These are phyloP conservation scores for Capsicum rhomboideum DNA, from an alignment of 257 asterid genomes.

Conservation along the genomic window DNA sequence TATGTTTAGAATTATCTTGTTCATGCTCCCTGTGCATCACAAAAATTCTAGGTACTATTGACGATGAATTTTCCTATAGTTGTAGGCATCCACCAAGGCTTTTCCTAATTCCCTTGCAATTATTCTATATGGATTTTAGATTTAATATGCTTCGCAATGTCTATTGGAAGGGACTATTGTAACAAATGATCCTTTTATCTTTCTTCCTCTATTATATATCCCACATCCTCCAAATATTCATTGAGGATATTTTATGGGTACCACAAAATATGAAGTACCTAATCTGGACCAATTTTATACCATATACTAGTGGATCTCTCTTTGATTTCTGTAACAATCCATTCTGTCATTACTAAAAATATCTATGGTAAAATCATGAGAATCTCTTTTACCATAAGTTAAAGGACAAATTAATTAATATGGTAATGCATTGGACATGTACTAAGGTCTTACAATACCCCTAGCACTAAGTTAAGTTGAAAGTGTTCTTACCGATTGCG, in stretches of 20 bases:
- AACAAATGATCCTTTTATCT: background rate
- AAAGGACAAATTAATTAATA: too few species aligned
- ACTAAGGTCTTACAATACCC: too few species aligned
- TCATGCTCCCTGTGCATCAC: background rate
- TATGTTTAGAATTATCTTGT: background rate
- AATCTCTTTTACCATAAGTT: too few species aligned
- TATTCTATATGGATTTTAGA: background rate
- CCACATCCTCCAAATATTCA: background rate
- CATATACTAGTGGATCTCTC: background rate
- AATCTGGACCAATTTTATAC: background rate
- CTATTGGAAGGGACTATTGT: background rate
- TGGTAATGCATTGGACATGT: too few species aligned
- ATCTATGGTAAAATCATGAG: too few species aligned
- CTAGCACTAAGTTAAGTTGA: too few species aligned
- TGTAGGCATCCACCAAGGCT: background rate
- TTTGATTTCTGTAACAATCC: too few species aligned
- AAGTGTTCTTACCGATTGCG: too few species aligned
- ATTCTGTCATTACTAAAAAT: too few species aligned
- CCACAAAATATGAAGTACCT: background rate
- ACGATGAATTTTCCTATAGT: background rate
- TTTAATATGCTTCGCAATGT: background rate
- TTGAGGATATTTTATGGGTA: background rate
- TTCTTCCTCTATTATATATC: background rate
- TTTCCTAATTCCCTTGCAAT: background rate
- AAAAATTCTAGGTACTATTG: background rate